Percentiles rank a stretch among this genome's conserved stretches.
phyloP scores from a whole-genome alignment of 208 protist species.

The Wallacemonas sp. region DNA sequence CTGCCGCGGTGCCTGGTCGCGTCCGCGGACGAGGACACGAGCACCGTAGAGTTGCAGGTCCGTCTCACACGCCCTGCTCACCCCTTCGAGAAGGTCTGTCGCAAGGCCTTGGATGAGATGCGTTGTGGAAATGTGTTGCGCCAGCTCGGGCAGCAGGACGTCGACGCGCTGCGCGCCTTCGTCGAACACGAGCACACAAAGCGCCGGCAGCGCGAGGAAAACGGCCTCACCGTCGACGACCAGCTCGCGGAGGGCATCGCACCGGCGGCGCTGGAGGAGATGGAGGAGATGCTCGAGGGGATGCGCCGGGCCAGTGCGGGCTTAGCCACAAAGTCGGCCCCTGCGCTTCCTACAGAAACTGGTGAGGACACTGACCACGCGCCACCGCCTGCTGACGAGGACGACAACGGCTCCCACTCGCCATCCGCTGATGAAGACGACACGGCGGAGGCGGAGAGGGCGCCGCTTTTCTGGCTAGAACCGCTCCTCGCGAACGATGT shows the following conservation, averaged over 20 bases:
- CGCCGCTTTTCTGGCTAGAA: slow-evolving; percentile 64
- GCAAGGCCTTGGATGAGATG: not conserved
- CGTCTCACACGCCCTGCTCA: not conserved
- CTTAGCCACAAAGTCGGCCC: not conserved
- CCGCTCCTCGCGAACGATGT: slow-evolving; percentile 62
- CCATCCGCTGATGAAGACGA: slow-evolving; percentile 1
- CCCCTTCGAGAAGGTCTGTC: not conserved
- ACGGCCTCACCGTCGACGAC: slow-evolving; percentile 8
- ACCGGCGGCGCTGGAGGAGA: not conserved
- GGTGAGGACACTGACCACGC: too few relatives aligned
- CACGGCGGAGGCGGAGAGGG: not conserved
- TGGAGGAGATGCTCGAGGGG: slow-evolving; percentile 3
- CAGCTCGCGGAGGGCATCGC: not conserved
- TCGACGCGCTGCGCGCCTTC: slow-evolving; percentile 1
- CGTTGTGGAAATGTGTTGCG: not conserved
- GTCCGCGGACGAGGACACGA: not conserved
- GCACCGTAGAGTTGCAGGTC: not conserved
- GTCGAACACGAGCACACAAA: not conserved
- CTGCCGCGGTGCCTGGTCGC: slow-evolving; percentile 7
- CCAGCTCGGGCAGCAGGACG: not conserved
- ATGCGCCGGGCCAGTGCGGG: not conserved
- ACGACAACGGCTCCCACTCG: not conserved
- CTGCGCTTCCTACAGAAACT: too few relatives aligned
- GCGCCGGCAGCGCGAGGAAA: slow-evolving; percentile 8
- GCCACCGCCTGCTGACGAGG: slow-evolving; percentile 2